Conservation (phyloP, 805 yeast species). For the Schizosaccharomyces lindneri region DNA sequence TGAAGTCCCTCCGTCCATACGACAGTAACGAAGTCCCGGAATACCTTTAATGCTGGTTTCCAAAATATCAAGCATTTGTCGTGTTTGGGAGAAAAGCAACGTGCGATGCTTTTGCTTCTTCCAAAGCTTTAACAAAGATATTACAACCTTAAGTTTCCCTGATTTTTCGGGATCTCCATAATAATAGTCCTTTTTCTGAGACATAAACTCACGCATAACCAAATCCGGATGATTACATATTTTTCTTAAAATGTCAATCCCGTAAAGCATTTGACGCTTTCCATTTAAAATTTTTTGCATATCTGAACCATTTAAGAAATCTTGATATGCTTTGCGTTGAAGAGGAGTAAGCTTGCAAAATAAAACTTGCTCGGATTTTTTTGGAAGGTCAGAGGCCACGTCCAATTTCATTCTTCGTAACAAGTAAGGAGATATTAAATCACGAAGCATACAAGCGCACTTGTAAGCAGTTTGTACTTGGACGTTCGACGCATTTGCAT, state of each 20-base stretch:
- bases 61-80: constrained; percentile 77
- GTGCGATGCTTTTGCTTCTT: constrained; percentile 49
- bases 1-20: constrained; percentile 90
- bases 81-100: constrained; percentile 70
- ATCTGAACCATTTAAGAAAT: constrained; percentile 55
- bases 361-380: constrained; percentile 78
- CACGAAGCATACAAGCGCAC: constrained; percentile 77
- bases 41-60: constrained; percentile 34
- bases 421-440: constrained; percentile 71
- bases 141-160: constrained; percentile 79
- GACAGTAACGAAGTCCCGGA: constrained; percentile 24
- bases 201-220: constrained; percentile 21
- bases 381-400: constrained; percentile 84
- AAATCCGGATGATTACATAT: constrained; percentile 93
- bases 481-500: constrained; percentile 85
- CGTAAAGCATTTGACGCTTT: constrained; percentile 56
- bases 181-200: constrained; percentile 12
- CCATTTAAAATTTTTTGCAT: constrained; percentile 47
- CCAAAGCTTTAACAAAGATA: constrained; percentile 55
- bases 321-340: constrained; percentile 51
- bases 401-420: constrained; percentile 72
- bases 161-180: constrained; percentile 29
- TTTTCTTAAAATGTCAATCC: constrained; percentile 72
- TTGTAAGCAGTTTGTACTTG: constrained; percentile 92
- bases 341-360: constrained; percentile 63